Percentiles rank a stretch among this genome's conserved stretches.
Evolutionary conservation across 108 stramenopile genomes (phyloP).

Genomic region (Pseudonitzschia delicatissima): DNA sequence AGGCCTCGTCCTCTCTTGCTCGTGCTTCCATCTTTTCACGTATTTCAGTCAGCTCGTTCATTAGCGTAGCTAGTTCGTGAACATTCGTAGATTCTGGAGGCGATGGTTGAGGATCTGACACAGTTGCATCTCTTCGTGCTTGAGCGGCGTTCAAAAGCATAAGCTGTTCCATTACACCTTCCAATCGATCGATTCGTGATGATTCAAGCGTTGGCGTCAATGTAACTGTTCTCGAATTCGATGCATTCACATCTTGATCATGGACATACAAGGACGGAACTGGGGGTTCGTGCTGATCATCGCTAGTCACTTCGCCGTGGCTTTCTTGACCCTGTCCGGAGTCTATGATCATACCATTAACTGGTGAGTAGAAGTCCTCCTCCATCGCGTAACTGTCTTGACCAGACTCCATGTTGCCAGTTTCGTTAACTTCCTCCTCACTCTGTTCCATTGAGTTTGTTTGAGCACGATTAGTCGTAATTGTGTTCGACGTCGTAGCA

Average conservation of each 20-base stretch:
- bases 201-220: neutral
- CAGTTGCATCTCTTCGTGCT: neutral
- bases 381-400: neutral
- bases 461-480: neutral
- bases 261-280: neutral
- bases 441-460: neutral
- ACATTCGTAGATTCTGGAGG: neutral
- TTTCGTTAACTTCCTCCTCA: neutral
- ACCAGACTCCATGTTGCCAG: neutral
- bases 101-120: neutral
- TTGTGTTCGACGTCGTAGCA: no score
- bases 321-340: neutral
- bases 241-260: neutral
- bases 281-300: neutral
- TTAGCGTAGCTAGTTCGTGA: conserved; percentile 8
- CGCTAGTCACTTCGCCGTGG: neutral
- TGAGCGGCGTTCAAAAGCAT: conserved; percentile 33
- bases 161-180: conserved; percentile 43
- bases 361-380: neutral
- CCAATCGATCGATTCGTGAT: conserved; percentile 36
- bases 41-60: conserved; percentile 21
- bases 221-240: neutral
- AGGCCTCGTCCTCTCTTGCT: conserved; percentile 27
- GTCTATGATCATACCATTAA: neutral
- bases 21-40: conserved; percentile 22